Conservation (phyloP, 2,329 filamentous ascomycete genomes). For the Cladophialophora psammophila region DNA sequence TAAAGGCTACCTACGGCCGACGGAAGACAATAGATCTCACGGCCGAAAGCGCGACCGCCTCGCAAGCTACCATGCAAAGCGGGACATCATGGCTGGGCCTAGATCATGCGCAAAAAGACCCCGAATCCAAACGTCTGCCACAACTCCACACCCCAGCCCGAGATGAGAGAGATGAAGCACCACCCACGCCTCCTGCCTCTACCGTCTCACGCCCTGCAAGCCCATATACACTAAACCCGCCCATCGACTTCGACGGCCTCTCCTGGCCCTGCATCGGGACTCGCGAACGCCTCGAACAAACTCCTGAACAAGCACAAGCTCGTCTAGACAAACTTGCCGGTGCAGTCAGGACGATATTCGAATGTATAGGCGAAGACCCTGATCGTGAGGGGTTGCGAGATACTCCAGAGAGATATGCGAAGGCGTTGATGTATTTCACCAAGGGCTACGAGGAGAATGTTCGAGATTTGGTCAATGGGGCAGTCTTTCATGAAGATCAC, state of each 20-base stretch:
- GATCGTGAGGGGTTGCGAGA: constrained; percentile 69
- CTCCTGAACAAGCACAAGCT: constrained; percentile 64
- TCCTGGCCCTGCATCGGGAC: constrained; percentile 61
- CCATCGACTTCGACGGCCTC: constrained; percentile 60
- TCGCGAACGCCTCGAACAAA: constrained; percentile 62
- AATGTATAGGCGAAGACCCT: constrained; percentile 71
- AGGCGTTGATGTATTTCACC: constrained; percentile 94
- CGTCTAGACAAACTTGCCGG: constrained; percentile 67
- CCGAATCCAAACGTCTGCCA: constrained; percentile 28
- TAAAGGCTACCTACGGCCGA: constrained; percentile 63
- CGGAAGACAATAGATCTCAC: constrained; percentile 55
- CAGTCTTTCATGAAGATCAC: constrained; percentile 95
- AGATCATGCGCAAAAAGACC: constrained; percentile 32
- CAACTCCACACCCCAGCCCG: constrained; percentile 58
- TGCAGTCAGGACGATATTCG: constrained; percentile 68
- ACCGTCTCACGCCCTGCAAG: constrained; percentile 59
- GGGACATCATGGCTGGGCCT: constrained; percentile 33
- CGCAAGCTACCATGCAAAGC: constrained; percentile 23
- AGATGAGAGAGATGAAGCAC: constrained; percentile 60
- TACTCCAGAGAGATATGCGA: constrained; percentile 86
- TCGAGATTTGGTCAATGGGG: constrained; percentile 86
- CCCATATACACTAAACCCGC: constrained; percentile 58
- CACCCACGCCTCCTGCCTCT: constrained; percentile 61
- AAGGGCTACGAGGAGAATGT: constrained; percentile 97
- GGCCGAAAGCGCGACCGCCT: constrained; percentile 40